Evolutionary conservation across 2,329 filamentous ascomycete species (phyloP).

Genomic region (Colletotrichum theobromicola): DNA sequence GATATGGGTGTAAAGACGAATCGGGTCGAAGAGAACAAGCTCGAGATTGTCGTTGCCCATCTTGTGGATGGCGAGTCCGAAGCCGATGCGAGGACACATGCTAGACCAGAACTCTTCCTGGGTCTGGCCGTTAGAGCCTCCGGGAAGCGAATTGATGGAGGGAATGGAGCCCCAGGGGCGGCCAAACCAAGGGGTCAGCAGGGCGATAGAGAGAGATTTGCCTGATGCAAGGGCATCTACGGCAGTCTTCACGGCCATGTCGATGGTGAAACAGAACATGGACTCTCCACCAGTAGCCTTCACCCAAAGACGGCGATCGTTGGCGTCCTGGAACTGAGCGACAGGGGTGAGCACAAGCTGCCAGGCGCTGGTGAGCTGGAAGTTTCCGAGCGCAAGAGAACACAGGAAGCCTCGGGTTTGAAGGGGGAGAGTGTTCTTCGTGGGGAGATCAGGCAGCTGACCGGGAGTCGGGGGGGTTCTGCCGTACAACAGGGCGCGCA

Average conservation of each 20-base stretch:
- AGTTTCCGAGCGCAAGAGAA: not conserved
- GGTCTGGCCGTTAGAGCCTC: not conserved
- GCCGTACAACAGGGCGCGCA: accelerated
- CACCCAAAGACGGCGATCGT: accelerated
- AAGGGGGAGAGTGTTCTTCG: not conserved
- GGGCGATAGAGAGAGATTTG: not conserved
- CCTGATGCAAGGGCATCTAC: not conserved
- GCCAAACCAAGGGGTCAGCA: not conserved
- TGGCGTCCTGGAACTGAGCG: accelerated
- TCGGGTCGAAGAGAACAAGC: not conserved
- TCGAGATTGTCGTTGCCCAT: not conserved
- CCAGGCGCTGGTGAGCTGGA: accelerated
- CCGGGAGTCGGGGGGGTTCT: not conserved
- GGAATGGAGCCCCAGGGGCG: not conserved
- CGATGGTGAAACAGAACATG: not conserved
- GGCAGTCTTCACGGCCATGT: not conserved
- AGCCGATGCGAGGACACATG: not conserved
- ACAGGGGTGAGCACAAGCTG: not conserved
- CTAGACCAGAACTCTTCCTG: not conserved
- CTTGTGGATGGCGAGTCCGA: not conserved
- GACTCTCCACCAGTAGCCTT: not conserved
- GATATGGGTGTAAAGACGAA: not conserved
- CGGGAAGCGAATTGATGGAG: not conserved
- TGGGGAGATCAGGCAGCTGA: accelerated
- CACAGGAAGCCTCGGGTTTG: accelerated